Base-by-base conservation (phyloP, 352 stramenopile genomes). In the Globisporangium lucens region DNA sequence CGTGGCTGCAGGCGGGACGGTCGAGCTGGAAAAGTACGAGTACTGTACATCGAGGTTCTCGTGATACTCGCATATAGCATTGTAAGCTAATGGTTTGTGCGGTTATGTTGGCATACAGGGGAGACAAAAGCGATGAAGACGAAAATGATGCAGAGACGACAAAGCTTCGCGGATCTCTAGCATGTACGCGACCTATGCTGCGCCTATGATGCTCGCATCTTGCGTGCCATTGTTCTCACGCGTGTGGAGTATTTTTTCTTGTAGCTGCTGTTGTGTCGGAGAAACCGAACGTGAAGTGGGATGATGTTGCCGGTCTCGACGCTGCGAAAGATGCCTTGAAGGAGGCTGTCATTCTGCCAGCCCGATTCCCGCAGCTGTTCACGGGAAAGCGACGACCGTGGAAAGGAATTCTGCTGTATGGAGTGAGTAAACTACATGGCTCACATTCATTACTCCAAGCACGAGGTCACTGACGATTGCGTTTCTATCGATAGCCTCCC, bases 361-460 rank as follows among this genome's bases (percentile, higher is more conserved):
- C 88, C 5, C 82, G 89, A 20, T 99, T 99, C 73, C 97, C 97
- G 22, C 96, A 99, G 77, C 82, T 99, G 3, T 99, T 99, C 77
- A 98, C 91, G 12, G 89, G 89, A 2, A 96, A 94, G 67, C 85
- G 85, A 2, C 78, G 85, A 65, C 95, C 95, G 3, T 98, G 96
- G 89, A 97, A 98, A 75, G 96, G 97, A 20, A 99, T 99, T 76
- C 75, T 99, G 56, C 77, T 99, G 0, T 99, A 99, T 69, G 98
- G 97, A 35, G 97, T 98, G 74, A 79, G 93, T 46, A 66, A 47
- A 53, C 55, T 62, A 4, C 33, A 61, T 66, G 7, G 13, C 33
- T 55, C 7, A 13, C 13, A 53, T 43, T 5, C 15, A 13, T 55
- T 4, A 57, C 57, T 2, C 43, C 20, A 27, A 35, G 17, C 46